These are phyloP conservation scores for Trypanosoma melophagium DNA, from an alignment of 208 protist genomes.

Conservation along the genomic window DNA sequence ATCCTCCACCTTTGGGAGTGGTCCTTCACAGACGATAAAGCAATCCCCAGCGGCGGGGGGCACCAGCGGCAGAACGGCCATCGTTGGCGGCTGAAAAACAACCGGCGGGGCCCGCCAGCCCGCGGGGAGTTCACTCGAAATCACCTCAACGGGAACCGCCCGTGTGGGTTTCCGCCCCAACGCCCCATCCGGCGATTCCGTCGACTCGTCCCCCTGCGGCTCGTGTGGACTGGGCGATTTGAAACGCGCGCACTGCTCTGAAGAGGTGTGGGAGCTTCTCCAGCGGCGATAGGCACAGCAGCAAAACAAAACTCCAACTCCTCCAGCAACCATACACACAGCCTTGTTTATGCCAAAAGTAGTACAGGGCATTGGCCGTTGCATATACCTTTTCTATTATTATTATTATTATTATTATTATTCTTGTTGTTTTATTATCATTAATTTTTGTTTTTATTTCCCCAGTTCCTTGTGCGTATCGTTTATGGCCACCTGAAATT, in stretches of 20 bases:
- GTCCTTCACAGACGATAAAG: constrained; percentile 33
- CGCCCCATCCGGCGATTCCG: too few species aligned
- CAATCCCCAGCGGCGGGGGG: background rate
- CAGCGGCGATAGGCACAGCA: constrained; percentile 1
- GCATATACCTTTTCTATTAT: background rate
- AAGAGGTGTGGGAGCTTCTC: background rate
- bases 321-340: background rate
- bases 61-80: constrained; percentile 38
- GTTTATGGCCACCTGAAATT: too few species aligned
- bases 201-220: too few species aligned
- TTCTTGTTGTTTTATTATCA: too few species aligned
- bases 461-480: too few species aligned
- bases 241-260: too few species aligned
- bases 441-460: too few species aligned
- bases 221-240: too few species aligned
- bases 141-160: constrained; percentile 31
- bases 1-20: background rate
- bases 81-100: constrained; percentile 45
- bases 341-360: background rate
- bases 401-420: too few species aligned
- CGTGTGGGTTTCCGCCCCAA: too few species aligned
- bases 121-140: constrained; percentile 24
- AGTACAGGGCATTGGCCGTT: background rate
- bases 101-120: constrained; percentile 46
- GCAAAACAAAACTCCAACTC: constrained; percentile 3